Base-by-base conservation (phyloP, 352 stramenopile species). In the Phytopythium kandeliae region DNA sequence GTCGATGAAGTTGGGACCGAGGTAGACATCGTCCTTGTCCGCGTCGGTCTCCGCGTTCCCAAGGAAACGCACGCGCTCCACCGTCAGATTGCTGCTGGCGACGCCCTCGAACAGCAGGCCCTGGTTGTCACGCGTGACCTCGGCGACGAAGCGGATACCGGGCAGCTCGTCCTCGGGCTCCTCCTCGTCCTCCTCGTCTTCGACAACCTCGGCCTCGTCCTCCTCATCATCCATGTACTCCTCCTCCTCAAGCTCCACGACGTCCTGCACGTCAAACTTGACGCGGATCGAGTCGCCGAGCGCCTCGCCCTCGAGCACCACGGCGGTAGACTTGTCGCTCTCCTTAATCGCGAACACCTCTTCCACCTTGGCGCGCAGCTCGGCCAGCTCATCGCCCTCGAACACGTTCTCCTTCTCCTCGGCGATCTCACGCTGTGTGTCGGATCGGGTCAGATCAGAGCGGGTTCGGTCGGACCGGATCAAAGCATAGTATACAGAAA, bases 351-450 rank as follows among this genome's bases (percentile, higher is more conserved):
- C 63, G 48, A 93, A 93, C 10, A 84, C 65, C 53, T 82, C 61
- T 51, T 77, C 67, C 49, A 93, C 69, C 62, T 86, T 78, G 31
- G 67, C 58, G 28, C 81, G 82, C 44, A 93, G 69, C 44, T 74
- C 55, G 56, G 87, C 76, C 44, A 93, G 68, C 55, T 88, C 77
- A 22, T 82, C 63, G 38, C 72, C 71, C 35, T 89, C 79, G 49
- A 89, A 86, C 67, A 72, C 87, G 69, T 93, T 93, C 60, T 70
- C 79, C 69, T 91, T 93, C 60, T 91, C 79, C 53, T 93, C 79
- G 22, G 74, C 61, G 25, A 91, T 66, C 65, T 93, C 82, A 22
- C 82, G 82, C 76, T 87, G 43, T 7, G n/a, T n/a, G n/a, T n/a
- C n/a, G n/a, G n/a, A n/a, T n/a, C n/a, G n/a, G n/a, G n/a, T n/a